These are phyloP conservation scores for Rhypophila decipiens DNA, from an alignment of 495 filamentous ascomycete genomes.

Conservation along the genomic window DNA sequence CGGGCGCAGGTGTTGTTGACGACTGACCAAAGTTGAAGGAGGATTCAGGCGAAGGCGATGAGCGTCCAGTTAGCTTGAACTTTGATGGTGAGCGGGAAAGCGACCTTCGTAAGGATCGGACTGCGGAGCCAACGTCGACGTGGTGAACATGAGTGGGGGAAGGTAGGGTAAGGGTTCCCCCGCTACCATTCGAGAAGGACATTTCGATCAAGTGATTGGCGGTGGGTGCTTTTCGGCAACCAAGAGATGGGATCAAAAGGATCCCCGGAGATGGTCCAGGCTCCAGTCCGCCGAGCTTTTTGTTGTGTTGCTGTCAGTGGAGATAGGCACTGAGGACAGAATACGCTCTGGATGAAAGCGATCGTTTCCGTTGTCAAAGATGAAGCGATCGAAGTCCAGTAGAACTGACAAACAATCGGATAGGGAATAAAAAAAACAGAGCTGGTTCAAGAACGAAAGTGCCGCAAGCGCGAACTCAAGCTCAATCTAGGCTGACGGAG, in stretches of 20 bases:
- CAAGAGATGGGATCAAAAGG: neutral
- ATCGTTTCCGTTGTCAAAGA: constrained; percentile 1
- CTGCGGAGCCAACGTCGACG: constrained; percentile 69
- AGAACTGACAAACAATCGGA: constrained; percentile 3
- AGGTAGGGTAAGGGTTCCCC: constrained; percentile 72
- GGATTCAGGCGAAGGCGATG: constrained; percentile 5
- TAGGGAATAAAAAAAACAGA: constrained; percentile 13
- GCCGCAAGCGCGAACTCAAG: constrained; percentile 19
- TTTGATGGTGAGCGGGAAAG: constrained; percentile 85
- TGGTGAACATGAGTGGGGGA: constrained; percentile 77
- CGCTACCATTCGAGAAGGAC: constrained; percentile 47
- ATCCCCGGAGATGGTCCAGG: neutral
- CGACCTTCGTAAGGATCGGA: constrained; percentile 73
- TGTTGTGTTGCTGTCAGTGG: too few relatives aligned
- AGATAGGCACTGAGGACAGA: too few relatives aligned
- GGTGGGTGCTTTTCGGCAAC: neutral
- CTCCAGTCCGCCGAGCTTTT: neutral
- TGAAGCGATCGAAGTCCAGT: constrained; percentile 10
- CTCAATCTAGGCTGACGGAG: constrained; percentile 4
- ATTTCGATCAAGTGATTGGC: constrained; percentile 12
- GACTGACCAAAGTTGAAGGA: constrained; percentile 8
- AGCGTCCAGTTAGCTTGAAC: constrained; percentile 49
- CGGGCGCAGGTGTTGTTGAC: constrained; percentile 7
- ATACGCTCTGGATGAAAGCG: neutral
- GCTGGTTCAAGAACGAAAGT: constrained; percentile 13